Conservation (phyloP, 176 grass and related monocot genomes). For the bread wheat (Triticum aestivum) region DNA sequence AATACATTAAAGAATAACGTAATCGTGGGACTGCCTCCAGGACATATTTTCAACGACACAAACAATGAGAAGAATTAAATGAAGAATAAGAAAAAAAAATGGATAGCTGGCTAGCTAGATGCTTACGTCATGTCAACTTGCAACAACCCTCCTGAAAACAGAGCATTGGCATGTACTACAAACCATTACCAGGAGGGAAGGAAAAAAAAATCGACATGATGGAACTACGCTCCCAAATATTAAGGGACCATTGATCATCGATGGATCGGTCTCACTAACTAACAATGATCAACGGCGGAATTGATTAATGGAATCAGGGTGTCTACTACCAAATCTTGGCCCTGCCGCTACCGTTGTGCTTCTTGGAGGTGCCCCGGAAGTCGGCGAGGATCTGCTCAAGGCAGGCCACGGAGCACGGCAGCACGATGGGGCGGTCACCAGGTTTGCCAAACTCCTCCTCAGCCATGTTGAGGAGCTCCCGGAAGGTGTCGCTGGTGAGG, state of each 20-base stretch:
- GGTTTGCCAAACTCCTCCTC: conserved; percentile 73
- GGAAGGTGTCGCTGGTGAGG: conserved; percentile 56
- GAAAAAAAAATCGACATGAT: conserved; percentile 26
- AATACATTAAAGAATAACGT: too few species aligned
- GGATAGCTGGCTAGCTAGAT: neutral
- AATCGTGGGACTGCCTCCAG: too few species aligned
- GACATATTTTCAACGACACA: neutral
- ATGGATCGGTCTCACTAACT: conserved; percentile 1
- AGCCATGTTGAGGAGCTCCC: conserved; percentile 59
- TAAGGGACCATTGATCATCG: neutral
- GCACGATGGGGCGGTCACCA: conserved; percentile 58
- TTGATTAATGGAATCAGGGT: neutral
- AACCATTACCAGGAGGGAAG: neutral
- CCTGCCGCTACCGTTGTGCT: neutral
- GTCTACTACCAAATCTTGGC: conserved; percentile 38
- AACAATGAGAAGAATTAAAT: neutral
- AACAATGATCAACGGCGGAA: neutral
- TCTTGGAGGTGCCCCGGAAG: conserved; percentile 34
- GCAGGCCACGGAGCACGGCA: conserved; percentile 55
- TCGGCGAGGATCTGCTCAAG: conserved; percentile 46
- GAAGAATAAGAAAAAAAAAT: neutral
- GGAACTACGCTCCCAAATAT: conserved; percentile 4
- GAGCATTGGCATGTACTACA: conserved; percentile 12
- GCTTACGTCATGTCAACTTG: conserved; percentile 37
- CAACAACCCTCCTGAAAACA: conserved; percentile 36